Conservation (phyloP, 306 rosid species). For the Vachellia collinsii region DNA sequence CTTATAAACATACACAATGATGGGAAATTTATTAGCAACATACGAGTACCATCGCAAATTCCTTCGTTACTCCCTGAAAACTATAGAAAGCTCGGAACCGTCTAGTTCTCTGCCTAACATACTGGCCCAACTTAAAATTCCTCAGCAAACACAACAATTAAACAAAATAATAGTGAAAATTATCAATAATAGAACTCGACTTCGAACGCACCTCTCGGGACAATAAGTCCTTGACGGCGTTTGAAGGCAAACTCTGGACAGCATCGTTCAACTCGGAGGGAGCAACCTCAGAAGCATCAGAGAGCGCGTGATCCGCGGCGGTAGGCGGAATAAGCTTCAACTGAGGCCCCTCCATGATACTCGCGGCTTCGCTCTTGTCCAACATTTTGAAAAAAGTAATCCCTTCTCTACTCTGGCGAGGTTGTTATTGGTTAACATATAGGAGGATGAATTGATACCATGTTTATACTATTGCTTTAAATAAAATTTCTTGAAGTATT, state of each 20-base stretch:
- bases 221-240: constrained; percentile 52
- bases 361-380: constrained; percentile 1
- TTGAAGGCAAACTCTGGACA: constrained; percentile 52
- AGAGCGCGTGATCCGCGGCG: constrained; percentile 12
- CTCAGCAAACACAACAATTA: not conserved
- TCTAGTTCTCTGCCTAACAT: not conserved
- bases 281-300: constrained; percentile 1
- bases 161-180: not conserved
- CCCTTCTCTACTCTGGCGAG: not conserved
- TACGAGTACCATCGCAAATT: not conserved
- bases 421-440: not conserved
- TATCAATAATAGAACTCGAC: not conserved
- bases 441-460: no score
- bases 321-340: constrained; percentile 1
- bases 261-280: constrained; percentile 35
- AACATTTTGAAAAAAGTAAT: not conserved
- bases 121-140: not conserved
- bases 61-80: not conserved
- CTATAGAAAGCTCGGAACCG: not conserved
- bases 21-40: not conserved
- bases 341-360: not conserved
- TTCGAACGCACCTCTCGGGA: constrained; percentile 52
- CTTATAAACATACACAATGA: not conserved
- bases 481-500: no score
- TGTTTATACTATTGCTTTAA: no score